Base-by-base conservation (phyloP, 441 rosid species). In the Adansonia gregorii region DNA sequence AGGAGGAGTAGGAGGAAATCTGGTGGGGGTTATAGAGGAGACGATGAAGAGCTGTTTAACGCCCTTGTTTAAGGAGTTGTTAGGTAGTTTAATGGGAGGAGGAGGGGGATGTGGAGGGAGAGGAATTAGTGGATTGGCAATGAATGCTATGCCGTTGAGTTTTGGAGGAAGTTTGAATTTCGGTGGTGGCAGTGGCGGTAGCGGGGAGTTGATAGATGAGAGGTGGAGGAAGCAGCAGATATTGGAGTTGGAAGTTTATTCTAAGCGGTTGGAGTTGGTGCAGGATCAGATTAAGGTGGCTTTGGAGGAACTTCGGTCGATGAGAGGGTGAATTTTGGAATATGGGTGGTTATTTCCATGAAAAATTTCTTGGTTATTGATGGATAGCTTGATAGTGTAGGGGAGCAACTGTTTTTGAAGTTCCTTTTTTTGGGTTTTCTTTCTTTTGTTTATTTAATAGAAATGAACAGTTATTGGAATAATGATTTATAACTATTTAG, bases 221-320 rank as follows among this genome's bases (percentile, higher is more conserved):
- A 89, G 85, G 78, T 95, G 99, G 99, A 94, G 94, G 92, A 95
- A 90, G 78, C 99, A 94, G 78, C 98, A 94, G 89, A 92, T 95
- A 65, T 79, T 94, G 86, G 99, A 95, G 83, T 85, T 95, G 83
- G 98, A 95, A 86, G 99, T 92, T 76, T 95, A 90, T 69, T 88
- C 93, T 1, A 94, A 91, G 85, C 83, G 99, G 76, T 81, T 95
- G 88, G 99, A 92, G 76, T 79, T 95, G 87, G 92, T 95, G 75
- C 98, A 95, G 86, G 97, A 94, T 45, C 97, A 94, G 83, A 89
- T 95, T 79, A 89, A 89, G 86, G 83, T 83, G 0, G 87, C 90
- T n/a, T 68, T 95, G 89, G 89, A 90, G 72, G 99, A 95, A 86
- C 85, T 95, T 82, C 88, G 88, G 66, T 87, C 97, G 0, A 85